Base-by-base conservation (phyloP, 1,284 basidiomycete species). In the Athelia psychrophila region DNA sequence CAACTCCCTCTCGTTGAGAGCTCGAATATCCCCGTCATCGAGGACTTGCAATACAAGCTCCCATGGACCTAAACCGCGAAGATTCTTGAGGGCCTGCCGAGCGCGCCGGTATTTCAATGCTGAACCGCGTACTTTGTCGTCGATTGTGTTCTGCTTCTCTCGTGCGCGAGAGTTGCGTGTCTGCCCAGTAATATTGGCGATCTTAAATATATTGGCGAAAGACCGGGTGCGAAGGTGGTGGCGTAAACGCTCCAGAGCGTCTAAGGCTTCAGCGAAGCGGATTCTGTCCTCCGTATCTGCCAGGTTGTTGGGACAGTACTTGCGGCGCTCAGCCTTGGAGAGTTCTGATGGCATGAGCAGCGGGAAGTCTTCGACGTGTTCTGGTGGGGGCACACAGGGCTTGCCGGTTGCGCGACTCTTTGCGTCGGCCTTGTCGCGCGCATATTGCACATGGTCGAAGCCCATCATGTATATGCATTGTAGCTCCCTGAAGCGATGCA, bases 101-200 rank as follows among this genome's bases (percentile, higher is more conserved):
- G 38, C n/a, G 18, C 22, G 38, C 38, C 22, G 6, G 16, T 42
- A 42, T 23, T 23, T 18, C n/a, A 42, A 19, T 6, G n/a, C 22
- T 5, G 18, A 6, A 18, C 6, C 18, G 16, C 9, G 22, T 5
- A 23, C 22, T 23, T 42, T 18, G 18, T 42, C 38, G 22, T 42
- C 16, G 38, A 42, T 23, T 19, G 8, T 5, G 16, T 23, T 23
- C 22, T 42, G 38, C n/a, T 18, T 5, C 22, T 19, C 38, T 5
- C 47, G 38, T 6, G 54, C 48, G 4, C 50, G 48, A 2, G 51
- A 51, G 10, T 51, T 44, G 19, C 25, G 23, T 16, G 22, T 24
- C 45, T 56, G 54, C 0, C 57, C 56, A 2, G 53, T 53, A 1
- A 55, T 19, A 18, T 60, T 52, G 3, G 47, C 47, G 36, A 55